Percentiles rank a stretch among this genome's conserved stretches.
Conservation (phyloP, 306 rosid species). For the Adenanthera pavonina region DNA sequence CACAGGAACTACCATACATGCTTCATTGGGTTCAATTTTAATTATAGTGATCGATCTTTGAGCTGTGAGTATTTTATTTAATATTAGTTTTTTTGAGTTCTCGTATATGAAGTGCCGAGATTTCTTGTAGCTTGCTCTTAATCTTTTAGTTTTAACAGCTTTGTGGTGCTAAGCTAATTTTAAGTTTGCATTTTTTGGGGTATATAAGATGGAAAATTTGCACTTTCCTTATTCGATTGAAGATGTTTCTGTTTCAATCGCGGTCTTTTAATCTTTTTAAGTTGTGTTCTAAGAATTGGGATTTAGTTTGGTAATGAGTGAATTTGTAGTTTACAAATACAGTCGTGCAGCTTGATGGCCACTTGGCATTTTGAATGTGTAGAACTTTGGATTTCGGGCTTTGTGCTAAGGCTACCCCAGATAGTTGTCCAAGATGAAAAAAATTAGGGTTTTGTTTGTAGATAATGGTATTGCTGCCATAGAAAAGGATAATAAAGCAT, state of each 20-base stretch:
- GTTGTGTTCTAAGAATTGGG: not conserved
- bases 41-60: conserved; percentile 53
- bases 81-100: not conserved
- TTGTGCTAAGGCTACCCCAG: conserved; percentile 2
- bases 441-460: conserved; percentile 55
- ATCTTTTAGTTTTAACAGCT: conserved; percentile 7
- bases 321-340: not conserved
- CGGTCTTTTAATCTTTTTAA: conserved; percentile 8
- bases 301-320: conserved; percentile 14
- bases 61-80: not conserved
- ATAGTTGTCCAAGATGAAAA: not conserved
- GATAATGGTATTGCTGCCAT: not conserved
- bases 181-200: conserved; percentile 29
- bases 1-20: not conserved
- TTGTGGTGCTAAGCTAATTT: conserved; percentile 26
- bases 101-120: not conserved
- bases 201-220: conserved; percentile 18
- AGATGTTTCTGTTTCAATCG: conserved; percentile 37
- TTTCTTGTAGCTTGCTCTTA: conserved; percentile 5
- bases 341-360: conserved; percentile 19
- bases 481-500: conserved; percentile 7
- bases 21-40: conserved; percentile 4
- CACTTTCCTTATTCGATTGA: conserved; percentile 19
- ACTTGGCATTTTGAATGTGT: not conserved
- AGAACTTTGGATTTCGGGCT: conserved; percentile 14